Base-by-base conservation (phyloP, 176 grass and related monocot genomes). In the Thalia dealbata region DNA sequence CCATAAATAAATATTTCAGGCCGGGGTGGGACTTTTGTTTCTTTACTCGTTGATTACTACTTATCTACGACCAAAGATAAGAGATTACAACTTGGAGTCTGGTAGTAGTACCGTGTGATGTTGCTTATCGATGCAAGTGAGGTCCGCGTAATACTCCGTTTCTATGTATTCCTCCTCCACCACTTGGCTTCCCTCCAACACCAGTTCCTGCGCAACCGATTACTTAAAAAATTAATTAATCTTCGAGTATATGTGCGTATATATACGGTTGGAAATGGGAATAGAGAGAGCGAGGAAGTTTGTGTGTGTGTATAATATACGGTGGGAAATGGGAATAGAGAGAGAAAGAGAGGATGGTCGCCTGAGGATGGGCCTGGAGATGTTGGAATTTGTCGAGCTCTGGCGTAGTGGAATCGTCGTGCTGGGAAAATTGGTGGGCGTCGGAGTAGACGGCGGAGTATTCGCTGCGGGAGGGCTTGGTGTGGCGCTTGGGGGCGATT, bases 381-480 rank as follows among this genome's bases (percentile, higher is more conserved):
- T 96, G 74, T 10, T 75, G 84, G 54, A 96, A 81, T 75, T 61
- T 89, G 62, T 84, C 76, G 58, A 87, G 80, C 84, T 96, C 88
- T 9, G 86, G 88, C 56, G 81, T 85, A 74, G 84, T 85, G 77
- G 84, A 64, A 61, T 22, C 11, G 28, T 67, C 64, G 15, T 6
- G 28, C 68, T 56, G 72, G 50, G 78, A 63, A 19, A 73, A 64
- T 72, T 65, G 52, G 54, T 85, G 54, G 77, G 85, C 73, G 61
- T 84, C 83, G 66, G 83, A 63, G 74, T 91, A 91, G 29, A 86
- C 67, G 3, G 73, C 41, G 21, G 92, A 88, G 68, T 75, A 79
- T 16, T 96, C 86, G 77, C 88, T 91, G 71, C 88, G 86, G 46
- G 81, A 91, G 10, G 88, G 88, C 88, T 96, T 91, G 86, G 92